Evolutionary conservation across 2,329 filamentous ascomycete genomes (phyloP), one percentile per base, ranked within the genome.

Genomic region (Alternaria ethzedia): DNA sequence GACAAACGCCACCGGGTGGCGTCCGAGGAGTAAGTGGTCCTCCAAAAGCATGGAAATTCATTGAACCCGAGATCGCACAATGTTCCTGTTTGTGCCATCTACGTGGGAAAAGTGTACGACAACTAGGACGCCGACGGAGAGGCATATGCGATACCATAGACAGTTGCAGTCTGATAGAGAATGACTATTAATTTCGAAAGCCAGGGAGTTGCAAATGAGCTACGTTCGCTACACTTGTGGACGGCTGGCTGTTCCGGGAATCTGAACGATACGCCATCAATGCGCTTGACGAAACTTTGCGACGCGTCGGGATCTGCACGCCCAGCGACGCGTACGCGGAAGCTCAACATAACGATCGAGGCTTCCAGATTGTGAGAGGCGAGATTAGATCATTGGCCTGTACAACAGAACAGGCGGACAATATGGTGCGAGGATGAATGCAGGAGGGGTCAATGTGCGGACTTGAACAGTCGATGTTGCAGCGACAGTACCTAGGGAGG

Each of bases 1-100:
- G 13, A 25, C 43, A 32, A 56, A 28, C 5, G 10, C 44, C 69
- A 6, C 80, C 80, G 0, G 57, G 77, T 41, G 32, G 28, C 28
- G 30, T 21, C 12, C 6, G 30, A n/a, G 30, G 30, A 25, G 8
- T 12, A 20, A 23, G 13, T 7, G 10, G 23, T 41, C 10, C 36
- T 36, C 30, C 21, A 20, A 36, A 30, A 36, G 23, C 20, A 13
- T 36, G 20, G 28, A n/a, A 15, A 23, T 41, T 15, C 3, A 7
- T 32, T 15, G 20, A n/a, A 4, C 11, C 49, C 49, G 20, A n/a
- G 23, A 36, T 3, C 3, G 49, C 36, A 10, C 13, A 32, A 25
- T 25, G 9, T 10, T 52, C 20, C 20, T 9, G 15, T 5, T 23
- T 51, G 28, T 51, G 20, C 21, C 17, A n/a, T 36, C 20, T 30